phyloP scores from a whole-genome alignment of 2,329 filamentous ascomycete genomes.

The Sordariomycetes sp. region DNA sequence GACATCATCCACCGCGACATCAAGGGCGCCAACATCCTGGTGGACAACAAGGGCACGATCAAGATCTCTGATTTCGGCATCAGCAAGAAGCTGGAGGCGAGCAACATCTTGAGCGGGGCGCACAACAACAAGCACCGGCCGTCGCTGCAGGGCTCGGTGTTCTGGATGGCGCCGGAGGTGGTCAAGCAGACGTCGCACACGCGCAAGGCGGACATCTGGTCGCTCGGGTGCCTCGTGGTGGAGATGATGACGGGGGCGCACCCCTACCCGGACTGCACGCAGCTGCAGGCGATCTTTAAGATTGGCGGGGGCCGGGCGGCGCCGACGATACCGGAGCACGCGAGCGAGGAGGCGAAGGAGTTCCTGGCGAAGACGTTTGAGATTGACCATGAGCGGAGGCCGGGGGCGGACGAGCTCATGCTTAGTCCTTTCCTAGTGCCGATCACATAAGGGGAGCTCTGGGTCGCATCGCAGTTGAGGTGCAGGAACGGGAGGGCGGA shows the following conservation, averaged over 20 bases:
- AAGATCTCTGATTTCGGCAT: slow-evolving; percentile 99
- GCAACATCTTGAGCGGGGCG: slow-evolving; percentile 65
- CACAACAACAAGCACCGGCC: slow-evolving; percentile 58
- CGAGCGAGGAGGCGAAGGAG: slow-evolving; percentile 70
- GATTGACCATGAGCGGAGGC: slow-evolving; percentile 85
- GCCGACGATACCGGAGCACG: slow-evolving; percentile 78
- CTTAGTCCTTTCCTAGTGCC: slow-evolving; percentile 72
- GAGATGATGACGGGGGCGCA: slow-evolving; percentile 99
- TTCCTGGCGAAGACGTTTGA: slow-evolving; percentile 91
- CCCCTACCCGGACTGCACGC: slow-evolving; percentile 93
- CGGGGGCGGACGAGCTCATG: slow-evolving; percentile 84
- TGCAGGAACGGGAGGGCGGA: not conserved
- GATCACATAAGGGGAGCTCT: slow-evolving; percentile 37
- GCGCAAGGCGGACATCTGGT: slow-evolving; percentile 98
- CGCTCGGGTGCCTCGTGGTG: slow-evolving; percentile 87
- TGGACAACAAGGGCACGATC: slow-evolving; percentile 97
- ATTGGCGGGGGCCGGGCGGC: slow-evolving; percentile 82
- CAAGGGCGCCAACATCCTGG: slow-evolving; percentile 96
- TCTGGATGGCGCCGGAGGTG: slow-evolving; percentile 99
- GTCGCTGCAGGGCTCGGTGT: slow-evolving; percentile 92
- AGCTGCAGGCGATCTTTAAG: slow-evolving; percentile 97
- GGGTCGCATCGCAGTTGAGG: not conserved
- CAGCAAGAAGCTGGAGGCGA: slow-evolving; percentile 91
- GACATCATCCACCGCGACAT: slow-evolving; percentile 99
- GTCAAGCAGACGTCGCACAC: slow-evolving; percentile 97